Base-by-base conservation (phyloP, 1,284 basidiomycete species). In the Cryptococcus depauperatus region DNA sequence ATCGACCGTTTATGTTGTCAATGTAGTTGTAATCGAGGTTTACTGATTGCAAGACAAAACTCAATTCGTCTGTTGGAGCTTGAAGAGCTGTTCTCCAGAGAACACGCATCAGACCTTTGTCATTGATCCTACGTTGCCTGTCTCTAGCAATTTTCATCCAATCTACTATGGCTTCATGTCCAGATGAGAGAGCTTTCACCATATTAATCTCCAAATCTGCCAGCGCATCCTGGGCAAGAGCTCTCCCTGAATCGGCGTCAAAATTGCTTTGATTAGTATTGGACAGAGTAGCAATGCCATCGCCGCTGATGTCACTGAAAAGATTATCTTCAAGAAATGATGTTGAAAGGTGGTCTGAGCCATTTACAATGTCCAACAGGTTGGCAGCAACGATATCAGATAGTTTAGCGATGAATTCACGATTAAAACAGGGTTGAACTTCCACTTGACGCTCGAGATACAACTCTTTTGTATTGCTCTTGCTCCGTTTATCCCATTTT, bases 401-500 rank as follows among this genome's bases (percentile, higher is more conserved):
- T 37, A 98, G 77, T 65, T 96, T 91, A 40, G 91, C 86, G 50
- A 99, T 93, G 61, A 97, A 86, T 79, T 97, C 91, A 71, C 95
- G 79, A 66, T 96, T 95, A 72, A 97, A 96, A 37, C 91, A 90
- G 3, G 93, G 95, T 64, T 98, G 95, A 11, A 97, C 88, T 57
- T 99, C 95, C 10, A 99, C 93, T 69, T 98, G 95, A 28, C 95
- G 82, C 42, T 90, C 82, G 28, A 99, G 80, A 69, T 98, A 98
- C 10, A 98, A 77, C 67, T 99, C 95, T 70, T 95, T 97, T 14
- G 86, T 97, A 28, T 84, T 85, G 13, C 84, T 91, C 55, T 85
- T 97, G 32, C 86, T 91, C 46, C 88, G 80, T 72, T 98, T 99
- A 73, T 98, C 95, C 80, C 91, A 99, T 68, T 99, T 99, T 64